These are phyloP conservation scores for Leucaena leucocephala DNA, from an alignment of 306 rosid species.

Conservation along the genomic window DNA sequence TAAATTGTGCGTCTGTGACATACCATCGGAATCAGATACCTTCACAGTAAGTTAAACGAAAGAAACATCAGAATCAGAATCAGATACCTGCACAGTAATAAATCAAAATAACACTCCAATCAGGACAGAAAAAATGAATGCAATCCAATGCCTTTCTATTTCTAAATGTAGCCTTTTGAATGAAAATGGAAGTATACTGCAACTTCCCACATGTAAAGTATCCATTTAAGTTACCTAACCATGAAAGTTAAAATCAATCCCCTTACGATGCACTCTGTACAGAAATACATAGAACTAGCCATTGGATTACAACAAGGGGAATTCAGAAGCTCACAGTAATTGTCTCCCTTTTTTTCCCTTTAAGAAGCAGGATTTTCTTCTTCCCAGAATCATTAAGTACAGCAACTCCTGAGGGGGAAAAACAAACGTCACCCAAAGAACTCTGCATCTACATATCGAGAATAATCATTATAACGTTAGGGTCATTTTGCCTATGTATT, in stretches of 20 bases:
- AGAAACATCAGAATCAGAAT: slow-evolving; percentile 25
- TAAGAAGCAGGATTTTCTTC: slow-evolving; percentile 60
- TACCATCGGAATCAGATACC: slow-evolving; percentile 44
- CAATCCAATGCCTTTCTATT: background rate
- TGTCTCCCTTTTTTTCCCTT: slow-evolving; percentile 61
- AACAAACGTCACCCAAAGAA: background rate
- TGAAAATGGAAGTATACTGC: background rate
- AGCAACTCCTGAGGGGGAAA: slow-evolving; percentile 41
- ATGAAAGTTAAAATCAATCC: background rate
- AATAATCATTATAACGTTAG: background rate
- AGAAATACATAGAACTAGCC: slow-evolving; percentile 23
- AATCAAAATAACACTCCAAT: slow-evolving; percentile 14
- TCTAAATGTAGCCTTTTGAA: slow-evolving; percentile 13
- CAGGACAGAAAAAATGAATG: slow-evolving; percentile 8
- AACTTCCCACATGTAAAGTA: slow-evolving; percentile 18
- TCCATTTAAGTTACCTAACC: slow-evolving; percentile 8
- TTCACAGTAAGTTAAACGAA: slow-evolving; percentile 37
- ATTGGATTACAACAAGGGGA: slow-evolving; percentile 18
- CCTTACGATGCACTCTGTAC: slow-evolving; percentile 9
- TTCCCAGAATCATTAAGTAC: slow-evolving; percentile 55
- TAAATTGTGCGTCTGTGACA: slow-evolving; percentile 44
- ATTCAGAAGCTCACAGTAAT: slow-evolving; percentile 49
- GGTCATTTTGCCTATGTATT: background rate
- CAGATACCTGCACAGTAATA: slow-evolving; percentile 46
- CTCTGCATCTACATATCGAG: background rate